phyloP scores from a whole-genome alignment of 2,329 filamentous ascomycete genomes.

The Talaromyces sp. region DNA sequence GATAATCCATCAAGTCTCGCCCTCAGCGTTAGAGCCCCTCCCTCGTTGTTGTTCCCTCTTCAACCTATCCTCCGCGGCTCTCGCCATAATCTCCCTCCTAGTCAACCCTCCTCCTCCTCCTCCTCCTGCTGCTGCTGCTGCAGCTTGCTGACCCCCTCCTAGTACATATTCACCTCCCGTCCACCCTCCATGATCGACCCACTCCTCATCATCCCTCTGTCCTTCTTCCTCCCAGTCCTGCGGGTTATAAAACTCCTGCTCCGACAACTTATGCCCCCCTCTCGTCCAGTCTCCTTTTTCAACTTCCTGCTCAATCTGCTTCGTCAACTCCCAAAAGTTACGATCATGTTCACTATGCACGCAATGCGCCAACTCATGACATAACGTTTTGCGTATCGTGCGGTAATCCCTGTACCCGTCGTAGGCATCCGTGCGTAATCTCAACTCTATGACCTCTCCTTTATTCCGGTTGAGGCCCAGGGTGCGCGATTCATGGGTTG shows the following conservation, averaged over 20 bases:
- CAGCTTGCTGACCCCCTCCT: slow-evolving; percentile 36
- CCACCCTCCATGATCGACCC: slow-evolving; percentile 71
- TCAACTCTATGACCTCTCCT: slow-evolving; percentile 85
- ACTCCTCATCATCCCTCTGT: slow-evolving; percentile 47
- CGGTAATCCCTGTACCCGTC: slow-evolving; percentile 93
- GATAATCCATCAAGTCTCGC: neutral
- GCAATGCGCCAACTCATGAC: slow-evolving; percentile 93
- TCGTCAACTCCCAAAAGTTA: slow-evolving; percentile 85
- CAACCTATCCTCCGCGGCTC: slow-evolving; percentile 66
- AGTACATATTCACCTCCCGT: slow-evolving; percentile 74
- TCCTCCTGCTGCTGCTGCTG: too few relatives aligned
- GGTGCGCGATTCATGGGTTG: slow-evolving; percentile 74
- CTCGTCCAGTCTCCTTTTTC: slow-evolving; percentile 72
- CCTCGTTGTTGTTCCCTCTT: slow-evolving; percentile 48
- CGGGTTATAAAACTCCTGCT: slow-evolving; percentile 57
- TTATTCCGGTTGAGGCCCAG: slow-evolving; percentile 82
- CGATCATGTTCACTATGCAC: slow-evolving; percentile 79
- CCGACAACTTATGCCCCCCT: slow-evolving; percentile 61
- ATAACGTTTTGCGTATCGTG: slow-evolving; percentile 84
- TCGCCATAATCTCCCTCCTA: slow-evolving; percentile 70
- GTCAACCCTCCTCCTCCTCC: slow-evolving; percentile 47
- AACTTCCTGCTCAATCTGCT: slow-evolving; percentile 83
- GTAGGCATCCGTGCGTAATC: slow-evolving; percentile 87
- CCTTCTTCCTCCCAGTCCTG: slow-evolving; percentile 55
- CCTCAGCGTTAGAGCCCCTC: slow-evolving; percentile 22